These are phyloP conservation scores for Colletotrichum scovillei DNA, from an alignment of 2,329 filamentous ascomycete genomes.

Conservation along the genomic window DNA sequence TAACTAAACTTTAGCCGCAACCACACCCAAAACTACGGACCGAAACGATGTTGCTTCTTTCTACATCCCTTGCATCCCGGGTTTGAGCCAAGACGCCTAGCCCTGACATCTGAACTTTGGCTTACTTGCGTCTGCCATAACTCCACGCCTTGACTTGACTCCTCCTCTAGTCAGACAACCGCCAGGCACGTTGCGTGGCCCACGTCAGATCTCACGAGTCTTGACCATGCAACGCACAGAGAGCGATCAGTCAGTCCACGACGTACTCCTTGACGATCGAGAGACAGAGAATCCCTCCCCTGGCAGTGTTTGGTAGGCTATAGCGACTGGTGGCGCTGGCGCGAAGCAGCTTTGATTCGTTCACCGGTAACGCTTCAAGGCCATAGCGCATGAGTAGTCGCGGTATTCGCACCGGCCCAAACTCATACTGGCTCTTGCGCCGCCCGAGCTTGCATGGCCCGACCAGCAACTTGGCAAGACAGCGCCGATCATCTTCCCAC, in stretches of 20 bases:
- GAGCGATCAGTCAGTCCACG: not conserved
- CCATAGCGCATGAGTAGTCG: constrained; percentile 8
- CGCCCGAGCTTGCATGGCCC: constrained; percentile 22
- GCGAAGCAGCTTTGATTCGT: constrained; percentile 7
- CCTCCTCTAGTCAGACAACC: constrained; percentile 9
- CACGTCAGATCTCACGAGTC: constrained; percentile 13
- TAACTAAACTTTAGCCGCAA: constrained; percentile 24
- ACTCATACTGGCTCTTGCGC: constrained; percentile 6
- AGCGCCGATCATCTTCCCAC: constrained; percentile 7
- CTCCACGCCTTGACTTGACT: constrained; percentile 13
- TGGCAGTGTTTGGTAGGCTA: not conserved
- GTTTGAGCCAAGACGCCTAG: constrained; percentile 10
- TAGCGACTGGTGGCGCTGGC: not conserved
- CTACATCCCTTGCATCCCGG: not conserved
- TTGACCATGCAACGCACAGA: not conserved
- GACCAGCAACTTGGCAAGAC: not conserved
- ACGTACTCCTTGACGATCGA: not conserved
- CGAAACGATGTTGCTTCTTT: constrained; percentile 13
- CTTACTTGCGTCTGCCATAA: constrained; percentile 1
- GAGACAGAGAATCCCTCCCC: too few species aligned
- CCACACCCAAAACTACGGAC: constrained; percentile 18
- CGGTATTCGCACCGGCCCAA: not conserved
- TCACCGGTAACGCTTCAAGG: not conserved
- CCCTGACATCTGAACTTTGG: constrained; percentile 15
- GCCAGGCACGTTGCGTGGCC: constrained; percentile 10